phyloP scores from a whole-genome alignment of 306 rosid genomes.

The Corylus avellana region DNA sequence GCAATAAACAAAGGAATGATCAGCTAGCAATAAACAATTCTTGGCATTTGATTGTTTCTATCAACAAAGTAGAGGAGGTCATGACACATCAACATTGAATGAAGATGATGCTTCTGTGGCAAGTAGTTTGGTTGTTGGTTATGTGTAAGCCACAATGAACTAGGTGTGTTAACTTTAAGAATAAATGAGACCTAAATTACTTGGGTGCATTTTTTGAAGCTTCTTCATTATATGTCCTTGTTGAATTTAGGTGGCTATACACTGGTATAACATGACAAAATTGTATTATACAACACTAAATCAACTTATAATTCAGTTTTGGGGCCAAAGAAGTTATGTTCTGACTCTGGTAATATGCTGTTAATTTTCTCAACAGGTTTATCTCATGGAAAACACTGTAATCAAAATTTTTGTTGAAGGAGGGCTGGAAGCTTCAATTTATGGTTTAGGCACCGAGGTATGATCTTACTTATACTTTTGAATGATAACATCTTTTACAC shows the following conservation, averaged over 20 bases:
- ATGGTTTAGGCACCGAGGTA: constrained; percentile 95
- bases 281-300: constrained; percentile 11
- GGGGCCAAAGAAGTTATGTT: constrained; percentile 16
- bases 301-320: constrained; percentile 2
- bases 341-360: constrained; percentile 29
- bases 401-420: constrained; percentile 85
- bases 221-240: not conserved
- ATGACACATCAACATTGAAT: not conserved
- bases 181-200: not conserved
- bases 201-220: not conserved
- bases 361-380: constrained; percentile 59
- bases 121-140: not conserved
- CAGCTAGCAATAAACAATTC: not conserved
- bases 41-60: not conserved
- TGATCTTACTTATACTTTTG: constrained; percentile 24
- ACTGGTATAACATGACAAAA: constrained; percentile 2
- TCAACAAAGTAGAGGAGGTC: not conserved
- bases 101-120: not conserved
- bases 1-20: not conserved
- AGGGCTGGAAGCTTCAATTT: constrained; percentile 81
- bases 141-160: not conserved
- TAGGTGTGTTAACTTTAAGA: not conserved
- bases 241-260: not conserved
- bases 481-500: constrained; percentile 19
- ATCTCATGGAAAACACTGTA: constrained; percentile 61